Base-by-base conservation (phyloP, 2,329 filamentous ascomycete genomes). In the Fusarium ambrosium region DNA sequence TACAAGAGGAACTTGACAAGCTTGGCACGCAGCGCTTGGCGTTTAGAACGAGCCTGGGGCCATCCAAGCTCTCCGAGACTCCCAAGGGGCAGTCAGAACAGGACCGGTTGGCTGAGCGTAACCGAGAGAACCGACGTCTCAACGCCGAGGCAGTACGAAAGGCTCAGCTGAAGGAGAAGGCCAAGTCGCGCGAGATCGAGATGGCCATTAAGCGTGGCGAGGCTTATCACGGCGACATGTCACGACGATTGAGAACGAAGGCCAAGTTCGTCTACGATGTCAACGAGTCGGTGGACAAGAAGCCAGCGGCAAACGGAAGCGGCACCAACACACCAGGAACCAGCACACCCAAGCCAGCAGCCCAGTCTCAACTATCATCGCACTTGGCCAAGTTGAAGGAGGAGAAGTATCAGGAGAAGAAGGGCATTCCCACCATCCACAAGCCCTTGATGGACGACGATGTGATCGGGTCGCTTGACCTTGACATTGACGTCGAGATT, bases 401-500 rank as follows among this genome's bases (percentile, higher is more conserved):
- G 73, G 87, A 87, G 82, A 86, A 86, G 78, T 85, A 86, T 71
- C 83, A 83, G 68, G 88, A 91, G 76, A 90, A 89, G 83, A 91
- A 89, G 78, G 89, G 89, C 14, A 83, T 92, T 70, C 88, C 90
- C 4, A 91, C 91, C 14, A 93, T 95, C 59, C 94, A 96, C 79
- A 92, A 94, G 84, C 92, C 93, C 34, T 89, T 95, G 67, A 93
- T 93, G 87, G 95, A 98, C 72, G 97, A 98, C 80, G 97, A 98
- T 80, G 93, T 98, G 66, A 96, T 98, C 82, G 95, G 93, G 2
- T 89, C 92, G 29, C 86, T 98, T 86, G 97, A 98, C 81, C 85
- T 98, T 78, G 96, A 95, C 32, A 95, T 98, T 81, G 96, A 98
- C 77, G 92, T 98, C 78, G 95, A 97, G 76, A 94, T 97, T 77